These are phyloP conservation scores for Starmera quercuum DNA, from an alignment of 805 yeast species.

Conservation along the genomic window DNA sequence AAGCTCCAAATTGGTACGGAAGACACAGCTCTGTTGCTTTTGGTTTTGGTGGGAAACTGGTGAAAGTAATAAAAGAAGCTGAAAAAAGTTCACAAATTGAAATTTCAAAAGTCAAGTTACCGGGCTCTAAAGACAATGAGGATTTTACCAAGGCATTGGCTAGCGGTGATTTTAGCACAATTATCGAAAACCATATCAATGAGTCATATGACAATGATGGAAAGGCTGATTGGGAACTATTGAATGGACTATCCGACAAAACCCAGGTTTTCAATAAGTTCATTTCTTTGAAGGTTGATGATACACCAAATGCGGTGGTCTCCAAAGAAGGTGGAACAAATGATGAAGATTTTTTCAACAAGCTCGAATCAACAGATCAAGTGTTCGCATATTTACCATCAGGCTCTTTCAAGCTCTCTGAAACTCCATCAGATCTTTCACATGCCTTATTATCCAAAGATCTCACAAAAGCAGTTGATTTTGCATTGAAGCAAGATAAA, in stretches of 20 bases:
- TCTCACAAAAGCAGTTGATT: slow-evolving; percentile 56
- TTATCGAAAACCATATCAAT: slow-evolving; percentile 48
- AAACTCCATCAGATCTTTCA: slow-evolving; percentile 37
- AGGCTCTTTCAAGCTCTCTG: slow-evolving; percentile 44
- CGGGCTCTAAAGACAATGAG: slow-evolving; percentile 28
- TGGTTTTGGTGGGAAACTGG: slow-evolving; percentile 92
- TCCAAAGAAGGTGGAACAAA: slow-evolving; percentile 11
- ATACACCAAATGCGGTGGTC: slow-evolving; percentile 19
- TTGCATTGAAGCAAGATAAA: slow-evolving; percentile 54
- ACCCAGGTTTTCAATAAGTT: slow-evolving; percentile 39
- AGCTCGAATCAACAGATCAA: slow-evolving; percentile 21
- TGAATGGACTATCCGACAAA: slow-evolving; percentile 49
- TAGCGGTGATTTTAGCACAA: slow-evolving; percentile 40
- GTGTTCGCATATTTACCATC: slow-evolving; percentile 31
- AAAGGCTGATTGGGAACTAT: slow-evolving; percentile 59
- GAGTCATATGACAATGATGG: slow-evolving; percentile 28
- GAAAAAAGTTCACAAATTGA: slow-evolving; percentile 32
- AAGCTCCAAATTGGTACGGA: slow-evolving; percentile 87
- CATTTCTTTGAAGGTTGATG: slow-evolving; percentile 26
- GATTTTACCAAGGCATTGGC: slow-evolving; percentile 51
- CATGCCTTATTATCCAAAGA: slow-evolving; percentile 54
- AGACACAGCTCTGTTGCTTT: slow-evolving; percentile 69
- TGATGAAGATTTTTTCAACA: slow-evolving; percentile 30
- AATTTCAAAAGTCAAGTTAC: slow-evolving; percentile 31
- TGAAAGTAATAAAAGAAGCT: slow-evolving; percentile 38